Conservation (phyloP, 768 basidiomycete species). For the Suillus variegatus region DNA sequence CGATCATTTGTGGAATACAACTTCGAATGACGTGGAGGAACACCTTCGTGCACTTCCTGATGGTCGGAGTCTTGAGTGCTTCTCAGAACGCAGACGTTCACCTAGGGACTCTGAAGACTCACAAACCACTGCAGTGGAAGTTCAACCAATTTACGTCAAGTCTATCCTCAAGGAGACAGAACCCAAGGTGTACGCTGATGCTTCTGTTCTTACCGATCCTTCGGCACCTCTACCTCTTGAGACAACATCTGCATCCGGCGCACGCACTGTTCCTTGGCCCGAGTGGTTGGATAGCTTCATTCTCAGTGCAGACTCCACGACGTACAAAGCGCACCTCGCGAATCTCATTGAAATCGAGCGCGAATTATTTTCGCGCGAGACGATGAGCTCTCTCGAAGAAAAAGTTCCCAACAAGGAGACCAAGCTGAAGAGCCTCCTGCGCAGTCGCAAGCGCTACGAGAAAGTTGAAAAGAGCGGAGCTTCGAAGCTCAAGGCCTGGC, state of each 20-base stretch:
- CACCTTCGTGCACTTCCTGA: constrained; percentile 29
- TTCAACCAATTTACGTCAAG: constrained; percentile 15
- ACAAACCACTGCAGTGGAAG: constrained; percentile 50
- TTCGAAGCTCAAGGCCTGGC: constrained; percentile 61
- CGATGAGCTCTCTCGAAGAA: constrained; percentile 22
- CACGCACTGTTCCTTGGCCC: constrained; percentile 37
- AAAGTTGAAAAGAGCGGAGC: constrained; percentile 39
- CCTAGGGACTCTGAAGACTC: constrained; percentile 71
- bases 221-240: constrained; percentile 17
- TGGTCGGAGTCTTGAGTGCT: constrained; percentile 12
- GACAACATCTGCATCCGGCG: constrained; percentile 25
- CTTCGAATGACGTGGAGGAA: constrained; percentile 46
- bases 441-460: constrained; percentile 40
- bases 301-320: constrained; percentile 34
- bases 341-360: constrained; percentile 38
- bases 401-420: constrained; percentile 32
- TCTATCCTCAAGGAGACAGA: constrained; percentile 21
- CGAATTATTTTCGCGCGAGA: constrained; percentile 30
- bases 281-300: constrained; percentile 42
- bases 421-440: constrained; percentile 43
- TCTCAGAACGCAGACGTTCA: constrained; percentile 33
- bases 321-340: constrained; percentile 37
- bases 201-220: constrained; percentile 21
- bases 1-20: constrained; percentile 43
- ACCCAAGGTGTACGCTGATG: constrained; percentile 16